Conservation (phyloP, 768 basidiomycete species). For the Xanthoconium stramineum region DNA sequence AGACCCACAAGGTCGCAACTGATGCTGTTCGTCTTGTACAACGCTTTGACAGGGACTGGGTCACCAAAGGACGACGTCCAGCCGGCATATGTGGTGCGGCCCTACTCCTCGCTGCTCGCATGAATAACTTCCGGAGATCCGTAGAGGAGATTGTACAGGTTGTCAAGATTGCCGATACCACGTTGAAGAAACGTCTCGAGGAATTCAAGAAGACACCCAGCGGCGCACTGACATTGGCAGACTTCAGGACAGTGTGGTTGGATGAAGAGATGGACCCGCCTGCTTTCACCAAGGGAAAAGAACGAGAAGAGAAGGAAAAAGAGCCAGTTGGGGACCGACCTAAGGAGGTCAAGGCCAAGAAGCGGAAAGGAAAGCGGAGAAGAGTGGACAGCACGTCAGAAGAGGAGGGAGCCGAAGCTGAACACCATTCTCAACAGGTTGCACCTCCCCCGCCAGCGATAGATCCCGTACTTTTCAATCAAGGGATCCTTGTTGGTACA, state of each 20-base stretch:
- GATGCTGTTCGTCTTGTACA: constrained; percentile 93
- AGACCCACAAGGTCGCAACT: constrained; percentile 85
- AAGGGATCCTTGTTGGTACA: constrained; percentile 66
- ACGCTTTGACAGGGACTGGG: constrained; percentile 96
- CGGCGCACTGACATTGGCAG: constrained; percentile 79
- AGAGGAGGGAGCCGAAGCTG: constrained; percentile 24
- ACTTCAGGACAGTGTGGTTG: constrained; percentile 88
- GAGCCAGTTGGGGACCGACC: constrained; percentile 36
- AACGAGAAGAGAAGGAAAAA: constrained; percentile 60
- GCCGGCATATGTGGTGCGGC: constrained; percentile 98
- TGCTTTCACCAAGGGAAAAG: constrained; percentile 76
- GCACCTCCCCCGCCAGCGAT: constrained; percentile 32
- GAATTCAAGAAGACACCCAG: constrained; percentile 93
- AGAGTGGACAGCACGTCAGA: constrained; percentile 39
- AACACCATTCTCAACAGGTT: constrained; percentile 13
- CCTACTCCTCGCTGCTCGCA: constrained; percentile 89
- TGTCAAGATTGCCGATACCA: constrained; percentile 97
- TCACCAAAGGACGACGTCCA: constrained; percentile 90
- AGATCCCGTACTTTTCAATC: constrained; percentile 57
- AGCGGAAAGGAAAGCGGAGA: constrained; percentile 37
- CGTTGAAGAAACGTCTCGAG: constrained; percentile 86
- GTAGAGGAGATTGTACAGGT: constrained; percentile 97
- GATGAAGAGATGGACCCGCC: constrained; percentile 92
- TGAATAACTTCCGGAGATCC: constrained; percentile 95
- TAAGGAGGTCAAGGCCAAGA: constrained; percentile 26